Percentiles rank a stretch among this genome's conserved stretches.
Conservation (phyloP, 2,329 filamentous ascomycete species). For the Botrytis sinoallii region DNA sequence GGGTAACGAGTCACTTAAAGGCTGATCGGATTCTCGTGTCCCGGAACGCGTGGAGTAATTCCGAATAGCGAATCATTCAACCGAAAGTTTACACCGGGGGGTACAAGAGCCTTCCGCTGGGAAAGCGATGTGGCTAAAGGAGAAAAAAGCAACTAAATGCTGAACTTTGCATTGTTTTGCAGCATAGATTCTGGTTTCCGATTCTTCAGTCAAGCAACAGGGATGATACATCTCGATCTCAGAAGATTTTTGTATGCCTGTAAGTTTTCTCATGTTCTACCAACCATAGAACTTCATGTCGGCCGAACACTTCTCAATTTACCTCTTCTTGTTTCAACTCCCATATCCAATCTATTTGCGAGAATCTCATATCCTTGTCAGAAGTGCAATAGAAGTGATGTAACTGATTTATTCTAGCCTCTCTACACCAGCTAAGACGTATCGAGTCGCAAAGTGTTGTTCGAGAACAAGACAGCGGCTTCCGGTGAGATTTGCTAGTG, state of each 20-base stretch:
- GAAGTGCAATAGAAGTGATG: not conserved
- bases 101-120: not conserved
- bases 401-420: not conserved
- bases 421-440: not conserved
- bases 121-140: not conserved
- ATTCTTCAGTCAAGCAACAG: not conserved
- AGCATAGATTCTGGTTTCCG: not conserved
- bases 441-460: not conserved
- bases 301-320: not conserved
- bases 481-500: not conserved
- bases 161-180: not conserved
- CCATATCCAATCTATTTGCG: not conserved
- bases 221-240: not conserved
- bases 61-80: not conserved
- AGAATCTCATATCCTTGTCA: not conserved
- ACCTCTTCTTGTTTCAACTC: not conserved
- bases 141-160: not conserved
- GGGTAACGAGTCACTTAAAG: not conserved
- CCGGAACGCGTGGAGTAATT: not conserved
- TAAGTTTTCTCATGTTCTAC: not conserved
- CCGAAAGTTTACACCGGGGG: not conserved
- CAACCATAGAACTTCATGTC: not conserved
- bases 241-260: not conserved
- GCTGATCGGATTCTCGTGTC: not conserved
- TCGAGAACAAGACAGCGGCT: not conserved